Evolutionary conservation across 2,329 filamentous ascomycete species (phyloP).

Genomic region (Penicillium paneum): DNA sequence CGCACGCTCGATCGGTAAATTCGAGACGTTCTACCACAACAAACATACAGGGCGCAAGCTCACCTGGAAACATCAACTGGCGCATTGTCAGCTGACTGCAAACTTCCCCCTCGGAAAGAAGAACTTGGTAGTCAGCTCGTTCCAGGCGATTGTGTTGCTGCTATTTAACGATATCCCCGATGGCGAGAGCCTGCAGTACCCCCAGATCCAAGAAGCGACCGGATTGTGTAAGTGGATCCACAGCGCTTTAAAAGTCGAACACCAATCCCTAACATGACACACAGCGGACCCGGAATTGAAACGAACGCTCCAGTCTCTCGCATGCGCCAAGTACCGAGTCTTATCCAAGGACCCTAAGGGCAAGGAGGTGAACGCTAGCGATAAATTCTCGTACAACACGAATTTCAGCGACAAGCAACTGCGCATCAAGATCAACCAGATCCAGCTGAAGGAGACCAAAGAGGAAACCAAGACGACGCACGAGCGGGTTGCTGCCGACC

Average conservation of each 20-base stretch:
- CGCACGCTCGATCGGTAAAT: slow-evolving; percentile 71
- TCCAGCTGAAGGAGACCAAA: slow-evolving; percentile 92
- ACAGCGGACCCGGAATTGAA: slow-evolving; percentile 71
- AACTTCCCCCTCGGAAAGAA: slow-evolving; percentile 76
- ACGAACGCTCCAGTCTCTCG: slow-evolving; percentile 89
- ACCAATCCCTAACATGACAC: slow-evolving; percentile 26
- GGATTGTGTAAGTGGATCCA: slow-evolving; percentile 58
- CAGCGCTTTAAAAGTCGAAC: neutral
- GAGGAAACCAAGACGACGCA: slow-evolving; percentile 94
- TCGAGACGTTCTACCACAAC: slow-evolving; percentile 78
- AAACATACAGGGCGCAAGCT: slow-evolving; percentile 87
- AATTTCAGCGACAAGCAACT: slow-evolving; percentile 76
- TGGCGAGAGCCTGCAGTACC: slow-evolving; percentile 67
- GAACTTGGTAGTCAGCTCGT: slow-evolving; percentile 85
- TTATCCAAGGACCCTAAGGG: slow-evolving; percentile 81
- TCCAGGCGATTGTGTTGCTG: slow-evolving; percentile 85
- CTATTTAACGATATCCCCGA: slow-evolving; percentile 74
- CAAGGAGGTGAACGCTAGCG: slow-evolving; percentile 71
- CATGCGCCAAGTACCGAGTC: slow-evolving; percentile 83
- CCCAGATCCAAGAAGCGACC: slow-evolving; percentile 70
- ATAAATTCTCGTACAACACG: slow-evolving; percentile 81
- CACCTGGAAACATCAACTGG: slow-evolving; percentile 89
- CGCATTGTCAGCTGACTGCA: slow-evolving; percentile 81
- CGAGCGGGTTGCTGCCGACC: slow-evolving; percentile 80
- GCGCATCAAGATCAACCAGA: slow-evolving; percentile 97